Percentiles rank a stretch among this genome's conserved stretches.
These are phyloP conservation scores for Theobroma grandiflorum DNA, from an alignment of 441 rosid species.

Conservation along the genomic window DNA sequence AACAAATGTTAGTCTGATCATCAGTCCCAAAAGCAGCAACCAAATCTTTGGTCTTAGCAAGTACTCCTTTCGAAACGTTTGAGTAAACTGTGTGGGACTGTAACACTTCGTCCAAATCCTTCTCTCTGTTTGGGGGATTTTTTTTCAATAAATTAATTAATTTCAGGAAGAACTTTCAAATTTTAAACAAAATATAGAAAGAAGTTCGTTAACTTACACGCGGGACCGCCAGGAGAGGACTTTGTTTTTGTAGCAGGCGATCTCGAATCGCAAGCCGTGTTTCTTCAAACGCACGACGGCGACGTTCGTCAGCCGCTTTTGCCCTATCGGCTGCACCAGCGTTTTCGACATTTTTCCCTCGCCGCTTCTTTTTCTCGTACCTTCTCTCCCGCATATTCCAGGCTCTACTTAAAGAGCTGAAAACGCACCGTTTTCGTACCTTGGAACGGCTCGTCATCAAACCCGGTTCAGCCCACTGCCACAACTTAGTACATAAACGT, in stretches of 20 bases:
- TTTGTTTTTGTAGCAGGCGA: slow-evolving; percentile 97
- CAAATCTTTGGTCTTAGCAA: slow-evolving; percentile 90
- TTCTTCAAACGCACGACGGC: slow-evolving; percentile 95
- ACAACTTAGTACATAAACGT: background rate
- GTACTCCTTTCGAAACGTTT: slow-evolving; percentile 93
- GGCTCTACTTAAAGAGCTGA: background rate
- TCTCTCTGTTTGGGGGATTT: slow-evolving; percentile 61
- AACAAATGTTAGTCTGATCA: slow-evolving; percentile 82
- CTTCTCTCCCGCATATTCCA: background rate
- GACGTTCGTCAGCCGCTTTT: slow-evolving; percentile 94
- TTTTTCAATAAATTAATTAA: background rate
- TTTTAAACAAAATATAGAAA: background rate
- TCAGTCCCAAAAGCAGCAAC: slow-evolving; percentile 73
- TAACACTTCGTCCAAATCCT: slow-evolving; percentile 93
- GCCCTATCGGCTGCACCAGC: slow-evolving; percentile 90
- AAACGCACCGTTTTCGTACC: slow-evolving; percentile 10
- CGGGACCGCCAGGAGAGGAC: slow-evolving; percentile 99
- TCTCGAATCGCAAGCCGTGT: slow-evolving; percentile 92
- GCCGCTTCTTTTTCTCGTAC: slow-evolving; percentile 15
- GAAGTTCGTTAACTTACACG: slow-evolving; percentile 60
- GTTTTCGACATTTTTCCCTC: slow-evolving; percentile 64
- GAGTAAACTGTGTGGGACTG: slow-evolving; percentile 96
- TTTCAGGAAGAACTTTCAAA: slow-evolving; percentile 6
- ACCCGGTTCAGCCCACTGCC: slow-evolving; percentile 7
- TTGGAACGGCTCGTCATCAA: background rate